These are phyloP conservation scores for Pleurostoma richardsiae DNA, from an alignment of 2,329 filamentous ascomycete genomes.

Conservation along the genomic window DNA sequence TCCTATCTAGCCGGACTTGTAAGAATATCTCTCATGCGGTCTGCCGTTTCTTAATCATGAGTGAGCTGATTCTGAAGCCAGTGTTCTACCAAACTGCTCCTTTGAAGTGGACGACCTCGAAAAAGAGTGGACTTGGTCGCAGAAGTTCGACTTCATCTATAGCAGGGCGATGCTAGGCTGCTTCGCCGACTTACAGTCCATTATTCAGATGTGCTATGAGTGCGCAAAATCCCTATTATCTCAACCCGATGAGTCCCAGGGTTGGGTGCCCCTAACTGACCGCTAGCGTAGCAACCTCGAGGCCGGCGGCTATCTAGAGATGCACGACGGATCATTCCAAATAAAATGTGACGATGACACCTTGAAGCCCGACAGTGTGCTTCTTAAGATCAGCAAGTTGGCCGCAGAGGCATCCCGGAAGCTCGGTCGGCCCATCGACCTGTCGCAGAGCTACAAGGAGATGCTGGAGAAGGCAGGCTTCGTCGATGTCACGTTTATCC, in stretches of 20 bases:
- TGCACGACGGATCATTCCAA: background rate
- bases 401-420: slow-evolving; percentile 8
- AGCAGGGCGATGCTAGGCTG: background rate
- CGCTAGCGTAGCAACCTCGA: slow-evolving; percentile 7
- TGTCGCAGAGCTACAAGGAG: slow-evolving; percentile 10
- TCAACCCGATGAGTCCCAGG: too few relatives aligned
- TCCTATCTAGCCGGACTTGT: background rate
- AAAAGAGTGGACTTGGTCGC: background rate
- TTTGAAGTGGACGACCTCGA: background rate
- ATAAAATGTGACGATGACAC: slow-evolving; percentile 12
- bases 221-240: background rate
- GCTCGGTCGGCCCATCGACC: slow-evolving; percentile 9
- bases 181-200: background rate
- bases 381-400: slow-evolving; percentile 8
- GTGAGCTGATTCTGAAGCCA: background rate
- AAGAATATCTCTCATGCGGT: background rate
- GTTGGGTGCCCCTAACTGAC: background rate
- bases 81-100: background rate
- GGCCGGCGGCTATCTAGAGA: slow-evolving; percentile 7
- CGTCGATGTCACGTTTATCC: slow-evolving; percentile 14
- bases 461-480: slow-evolving; percentile 19
- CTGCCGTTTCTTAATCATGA: background rate
- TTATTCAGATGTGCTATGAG: background rate
- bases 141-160: background rate
- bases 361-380: slow-evolving; percentile 8